phyloP scores from a whole-genome alignment of 306 rosid species.

The Abrus pulchellus region DNA sequence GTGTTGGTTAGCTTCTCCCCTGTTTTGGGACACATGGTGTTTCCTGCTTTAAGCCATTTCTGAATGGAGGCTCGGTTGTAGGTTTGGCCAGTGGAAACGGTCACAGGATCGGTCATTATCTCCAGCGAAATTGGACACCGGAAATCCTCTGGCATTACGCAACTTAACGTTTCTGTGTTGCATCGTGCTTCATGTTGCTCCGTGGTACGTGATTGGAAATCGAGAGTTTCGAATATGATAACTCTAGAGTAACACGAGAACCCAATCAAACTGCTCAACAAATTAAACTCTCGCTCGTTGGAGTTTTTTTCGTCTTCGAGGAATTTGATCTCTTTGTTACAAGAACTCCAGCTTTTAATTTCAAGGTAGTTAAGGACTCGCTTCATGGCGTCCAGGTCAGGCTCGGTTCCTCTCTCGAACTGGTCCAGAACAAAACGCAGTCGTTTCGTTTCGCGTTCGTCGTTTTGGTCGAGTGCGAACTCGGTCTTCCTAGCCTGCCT shows the following conservation, averaged over 20 bases:
- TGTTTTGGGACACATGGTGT: constrained; percentile 73
- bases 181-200: constrained; percentile 32
- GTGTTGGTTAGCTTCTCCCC: constrained; percentile 58
- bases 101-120: constrained; percentile 82
- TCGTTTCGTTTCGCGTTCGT: constrained; percentile 39
- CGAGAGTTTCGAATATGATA: constrained; percentile 63
- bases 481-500: constrained; percentile 59
- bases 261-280: constrained; percentile 64
- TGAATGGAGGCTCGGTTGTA: constrained; percentile 71
- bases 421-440: constrained; percentile 49
- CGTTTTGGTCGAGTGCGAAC: constrained; percentile 53
- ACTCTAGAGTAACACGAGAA: constrained; percentile 67
- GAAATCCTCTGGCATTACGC: constrained; percentile 66
- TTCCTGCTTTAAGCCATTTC: constrained; percentile 74
- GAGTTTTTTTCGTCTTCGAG: constrained; percentile 4
- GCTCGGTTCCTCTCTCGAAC: constrained; percentile 38
- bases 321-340: constrained; percentile 37
- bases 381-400: neutral
- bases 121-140: constrained; percentile 82
- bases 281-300: constrained; percentile 46
- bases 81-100: constrained; percentile 86
- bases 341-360: constrained; percentile 34
- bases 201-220: constrained; percentile 34
- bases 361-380: neutral
- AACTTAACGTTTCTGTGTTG: constrained; percentile 37